Conservation (phyloP, 495 filamentous ascomycete species). For the Viridothelium virens region DNA sequence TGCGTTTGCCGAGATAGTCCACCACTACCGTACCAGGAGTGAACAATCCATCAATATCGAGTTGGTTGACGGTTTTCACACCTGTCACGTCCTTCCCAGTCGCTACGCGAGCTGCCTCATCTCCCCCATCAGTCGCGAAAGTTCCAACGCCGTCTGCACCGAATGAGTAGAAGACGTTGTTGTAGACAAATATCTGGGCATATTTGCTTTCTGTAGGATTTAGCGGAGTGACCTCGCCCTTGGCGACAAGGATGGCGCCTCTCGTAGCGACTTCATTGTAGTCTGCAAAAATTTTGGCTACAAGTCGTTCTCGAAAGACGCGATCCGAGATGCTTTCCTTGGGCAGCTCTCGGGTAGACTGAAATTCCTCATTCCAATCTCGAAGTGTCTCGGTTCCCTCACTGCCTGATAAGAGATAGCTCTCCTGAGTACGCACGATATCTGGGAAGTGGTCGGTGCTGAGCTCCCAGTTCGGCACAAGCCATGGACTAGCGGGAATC, state of each 20-base stretch:
- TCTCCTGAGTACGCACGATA: conserved; percentile 83
- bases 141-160: conserved; percentile 97
- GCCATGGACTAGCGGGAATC: conserved; percentile 86
- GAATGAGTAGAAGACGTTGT: conserved; percentile 98
- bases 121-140: conserved; percentile 90
- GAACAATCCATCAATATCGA: conserved; percentile 89
- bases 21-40: conserved; percentile 94
- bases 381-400: conserved; percentile 90
- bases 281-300: conserved; percentile 92
- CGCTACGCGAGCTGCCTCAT: conserved; percentile 92
- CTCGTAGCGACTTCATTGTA: conserved; percentile 92
- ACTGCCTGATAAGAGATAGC: conserved; percentile 76
- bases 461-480: conserved; percentile 48
- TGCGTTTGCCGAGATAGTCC: conserved; percentile 93
- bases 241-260: conserved; percentile 86
- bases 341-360: conserved; percentile 87
- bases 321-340: conserved; percentile 90
- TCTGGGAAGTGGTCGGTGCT: conserved; percentile 67
- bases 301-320: conserved; percentile 88
- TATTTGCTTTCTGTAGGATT: conserved; percentile 90
- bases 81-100: conserved; percentile 95
- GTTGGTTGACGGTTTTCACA: conserved; percentile 88
- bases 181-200: conserved; percentile 98
- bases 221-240: conserved; percentile 88
- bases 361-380: conserved; percentile 99